phyloP scores from a whole-genome alignment of 441 rosid genomes.

The Flueggea neowawraea region DNA sequence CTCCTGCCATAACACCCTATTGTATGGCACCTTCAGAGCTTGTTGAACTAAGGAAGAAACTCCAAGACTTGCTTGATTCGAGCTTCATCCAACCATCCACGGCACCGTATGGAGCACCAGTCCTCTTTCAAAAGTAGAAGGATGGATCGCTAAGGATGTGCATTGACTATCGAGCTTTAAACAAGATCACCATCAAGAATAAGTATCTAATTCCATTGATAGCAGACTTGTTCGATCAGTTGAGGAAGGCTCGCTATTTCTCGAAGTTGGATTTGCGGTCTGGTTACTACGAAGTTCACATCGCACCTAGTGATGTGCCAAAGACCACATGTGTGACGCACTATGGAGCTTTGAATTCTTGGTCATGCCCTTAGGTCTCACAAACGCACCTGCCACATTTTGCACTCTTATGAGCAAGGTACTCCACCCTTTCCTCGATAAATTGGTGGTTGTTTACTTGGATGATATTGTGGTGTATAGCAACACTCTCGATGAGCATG shows the following conservation, averaged over 20 bases:
- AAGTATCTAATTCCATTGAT: conserved; percentile 1
- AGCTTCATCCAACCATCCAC: background rate
- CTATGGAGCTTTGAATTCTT: no score
- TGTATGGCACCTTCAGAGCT: background rate
- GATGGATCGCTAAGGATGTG: background rate
- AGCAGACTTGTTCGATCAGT: conserved; percentile 3
- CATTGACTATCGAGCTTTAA: background rate
- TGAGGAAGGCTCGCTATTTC: background rate
- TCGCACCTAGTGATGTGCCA: no score
- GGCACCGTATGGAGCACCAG: background rate
- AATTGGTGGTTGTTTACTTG: no score
- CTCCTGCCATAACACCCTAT: background rate
- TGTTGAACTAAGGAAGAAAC: background rate
- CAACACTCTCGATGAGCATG: no score
- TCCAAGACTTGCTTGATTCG: background rate
- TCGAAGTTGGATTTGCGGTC: no score
- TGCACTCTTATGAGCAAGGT: no score
- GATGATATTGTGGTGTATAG: no score
- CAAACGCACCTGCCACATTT: no score
- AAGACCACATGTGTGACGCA: no score
- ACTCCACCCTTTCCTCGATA: no score
- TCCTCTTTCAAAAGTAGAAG: conserved; percentile 1
- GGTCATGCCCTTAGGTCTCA: no score
- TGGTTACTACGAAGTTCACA: no score
- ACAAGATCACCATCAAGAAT: conserved; percentile 5